Evolutionary conservation across 225 moss, liverwort and hornwort species (phyloP), one percentile per base, ranked within the genome.

Genomic region (Physcomitrellopsis africana): DNA sequence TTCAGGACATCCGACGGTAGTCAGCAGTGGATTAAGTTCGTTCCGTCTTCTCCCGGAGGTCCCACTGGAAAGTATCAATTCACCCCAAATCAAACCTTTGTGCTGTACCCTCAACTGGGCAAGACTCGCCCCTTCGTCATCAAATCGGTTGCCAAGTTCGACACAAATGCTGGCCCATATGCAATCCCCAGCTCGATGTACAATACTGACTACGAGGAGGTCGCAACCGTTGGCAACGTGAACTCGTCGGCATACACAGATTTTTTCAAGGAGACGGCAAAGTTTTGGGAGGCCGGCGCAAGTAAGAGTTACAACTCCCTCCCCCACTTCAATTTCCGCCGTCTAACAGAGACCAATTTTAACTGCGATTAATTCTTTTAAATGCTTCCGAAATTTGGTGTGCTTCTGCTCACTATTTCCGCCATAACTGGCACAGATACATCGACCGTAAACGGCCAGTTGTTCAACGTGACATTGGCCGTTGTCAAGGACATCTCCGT

Each of bases 201-300:
- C 59, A 76, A 89, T 45, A 60, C 63, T 6, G 83, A 89, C 11
- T 88, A 91, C 80, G 26, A 85, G 2, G 73, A 82, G 65, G 8
- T 80, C 3, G 84, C 86, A 27, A 91, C 89, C 0, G 0, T 76
- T 10, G 94, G 94, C 1, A 87, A 94, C 51, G 87, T 74, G 47
- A 91, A 89, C 76, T 92, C 92, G 16, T 73, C 94, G 67, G 5
- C 22, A 12, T 89, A 91, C 65, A 89, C 84, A 12, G 13, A 10
- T 43, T 48, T 11, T 57, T 45, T 63, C 29, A 81, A 75, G 80
- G 68, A 49, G 0, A 89, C 72, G 3, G 94, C 94, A 7, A 43
- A 48, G 47, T 94, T 94, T 46, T 94, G 94, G 94, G 94, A 94
- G 85, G 94, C 6, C 64, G 92, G 89, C 42, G 26, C 84, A n/a